These are phyloP conservation scores for Crucihimalaya himalaica DNA, from an alignment of 345 rosid genomes.

Conservation along the genomic window DNA sequence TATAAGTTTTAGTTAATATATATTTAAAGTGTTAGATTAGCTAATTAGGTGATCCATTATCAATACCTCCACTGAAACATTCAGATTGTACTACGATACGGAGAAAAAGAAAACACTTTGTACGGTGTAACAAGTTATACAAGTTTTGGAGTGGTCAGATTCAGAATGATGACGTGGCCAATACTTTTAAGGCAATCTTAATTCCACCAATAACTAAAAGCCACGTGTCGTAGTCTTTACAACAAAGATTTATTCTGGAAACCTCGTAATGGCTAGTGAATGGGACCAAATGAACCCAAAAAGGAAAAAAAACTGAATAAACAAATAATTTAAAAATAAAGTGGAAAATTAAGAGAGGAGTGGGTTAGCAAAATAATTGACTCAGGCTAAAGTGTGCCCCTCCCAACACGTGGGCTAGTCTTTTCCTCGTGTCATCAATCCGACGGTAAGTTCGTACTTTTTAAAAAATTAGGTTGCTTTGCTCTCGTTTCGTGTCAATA, in stretches of 20 bases:
- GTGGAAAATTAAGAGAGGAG: constrained; percentile 16
- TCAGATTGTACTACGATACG: background rate
- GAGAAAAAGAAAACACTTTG: background rate
- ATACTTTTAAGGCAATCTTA: constrained; percentile 16
- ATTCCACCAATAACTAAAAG: background rate
- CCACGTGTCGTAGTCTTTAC: constrained; percentile 2
- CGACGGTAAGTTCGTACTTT: constrained; percentile 21
- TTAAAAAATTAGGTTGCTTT: constrained; percentile 26
- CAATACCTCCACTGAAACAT: background rate
- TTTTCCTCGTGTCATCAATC: constrained; percentile 20
- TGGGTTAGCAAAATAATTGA: constrained; percentile 35
- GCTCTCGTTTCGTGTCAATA: constrained; percentile 22
- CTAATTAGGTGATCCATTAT: constrained; percentile 28
- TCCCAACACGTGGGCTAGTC: constrained; percentile 16
- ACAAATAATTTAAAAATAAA: background rate
- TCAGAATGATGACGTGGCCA: constrained; percentile 13
- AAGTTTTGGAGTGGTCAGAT: background rate
- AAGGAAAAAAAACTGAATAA: background rate
- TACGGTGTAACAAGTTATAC: background rate
- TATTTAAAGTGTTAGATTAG: constrained; percentile 7
- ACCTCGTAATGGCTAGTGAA: constrained; percentile 19
- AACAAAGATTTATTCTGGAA: background rate
- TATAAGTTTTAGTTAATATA: background rate
- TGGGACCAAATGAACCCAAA: background rate
- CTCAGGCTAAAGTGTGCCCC: constrained; percentile 26